Percentiles rank a stretch among this genome's conserved stretches.
Evolutionary conservation across 1,284 basidiomycete genomes (phyloP).

Genomic region (Malassezia nana): DNA sequence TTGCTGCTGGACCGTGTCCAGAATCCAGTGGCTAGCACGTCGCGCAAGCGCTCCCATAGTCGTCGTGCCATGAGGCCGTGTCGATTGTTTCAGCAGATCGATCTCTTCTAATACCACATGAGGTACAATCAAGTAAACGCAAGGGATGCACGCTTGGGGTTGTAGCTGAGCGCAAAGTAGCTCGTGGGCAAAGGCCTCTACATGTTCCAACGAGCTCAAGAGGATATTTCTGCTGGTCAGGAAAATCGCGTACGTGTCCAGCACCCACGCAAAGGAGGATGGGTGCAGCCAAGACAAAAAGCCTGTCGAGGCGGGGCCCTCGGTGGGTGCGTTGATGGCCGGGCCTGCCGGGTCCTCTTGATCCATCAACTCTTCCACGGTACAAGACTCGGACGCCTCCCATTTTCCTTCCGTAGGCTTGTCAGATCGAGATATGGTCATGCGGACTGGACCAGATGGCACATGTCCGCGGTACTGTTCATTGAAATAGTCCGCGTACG

Average conservation of each 20-base stretch:
- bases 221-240: conserved; percentile 7
- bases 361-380: conserved; percentile 15
- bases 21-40: conserved; percentile 12
- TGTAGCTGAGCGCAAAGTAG: background rate
- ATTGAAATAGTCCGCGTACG: conserved; percentile 19
- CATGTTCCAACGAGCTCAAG: background rate
- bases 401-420: background rate
- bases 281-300: background rate
- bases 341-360: conserved; percentile 1
- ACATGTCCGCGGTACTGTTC: conserved; percentile 6
- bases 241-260: conserved; percentile 11
- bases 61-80: background rate
- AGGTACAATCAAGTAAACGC: conserved; percentile 9
- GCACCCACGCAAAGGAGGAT: conserved; percentile 6
- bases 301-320: background rate
- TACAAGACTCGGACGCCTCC: background rate
- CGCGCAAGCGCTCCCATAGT: conserved; percentile 4
- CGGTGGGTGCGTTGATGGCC: background rate
- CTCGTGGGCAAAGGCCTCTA: background rate
- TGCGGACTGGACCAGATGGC: conserved; percentile 11
- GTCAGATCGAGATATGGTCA: conserved; percentile 5
- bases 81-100: conserved; percentile 7
- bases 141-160: background rate
- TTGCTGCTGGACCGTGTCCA: conserved; percentile 11
- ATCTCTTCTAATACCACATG: conserved; percentile 15